phyloP scores from a whole-genome alignment of 306 rosid genomes.

The Sophora flavescens region DNA sequence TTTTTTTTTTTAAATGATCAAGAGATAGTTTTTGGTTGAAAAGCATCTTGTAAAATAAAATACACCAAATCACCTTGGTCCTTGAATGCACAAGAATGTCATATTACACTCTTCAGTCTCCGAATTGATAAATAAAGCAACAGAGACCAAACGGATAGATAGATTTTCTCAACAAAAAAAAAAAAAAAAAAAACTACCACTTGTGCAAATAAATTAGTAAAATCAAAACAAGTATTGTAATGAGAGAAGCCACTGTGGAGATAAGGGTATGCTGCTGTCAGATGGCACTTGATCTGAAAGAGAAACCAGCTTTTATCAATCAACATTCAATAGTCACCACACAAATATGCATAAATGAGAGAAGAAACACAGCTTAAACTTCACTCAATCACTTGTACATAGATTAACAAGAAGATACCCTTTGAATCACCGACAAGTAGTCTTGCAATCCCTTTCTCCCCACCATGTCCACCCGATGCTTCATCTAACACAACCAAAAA shows the following conservation, averaged over 20 bases:
- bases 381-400: conserved; percentile 18
- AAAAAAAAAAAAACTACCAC: not conserved
- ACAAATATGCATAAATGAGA: not conserved
- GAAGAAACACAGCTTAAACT: not conserved
- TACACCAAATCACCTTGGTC: not conserved
- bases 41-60: not conserved
- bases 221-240: conserved; percentile 44
- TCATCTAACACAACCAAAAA: conserved; percentile 58
- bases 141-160: not conserved
- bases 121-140: conserved; percentile 20
- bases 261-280: conserved; percentile 71
- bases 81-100: not conserved
- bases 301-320: conserved; percentile 39
- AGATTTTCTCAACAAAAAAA: not conserved
- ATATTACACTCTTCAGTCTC: conserved; percentile 14
- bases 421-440: conserved; percentile 60
- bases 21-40: no score
- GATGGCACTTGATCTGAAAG: conserved; percentile 64
- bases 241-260: conserved; percentile 81
- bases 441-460: conserved; percentile 56
- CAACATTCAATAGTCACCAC: not conserved
- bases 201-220: conserved; percentile 21
- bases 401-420: conserved; percentile 50
- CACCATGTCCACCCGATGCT: conserved; percentile 57
- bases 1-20: no score